Base-by-base conservation (phyloP, 1,284 basidiomycete genomes). In the Pseudozyma sp. region DNA sequence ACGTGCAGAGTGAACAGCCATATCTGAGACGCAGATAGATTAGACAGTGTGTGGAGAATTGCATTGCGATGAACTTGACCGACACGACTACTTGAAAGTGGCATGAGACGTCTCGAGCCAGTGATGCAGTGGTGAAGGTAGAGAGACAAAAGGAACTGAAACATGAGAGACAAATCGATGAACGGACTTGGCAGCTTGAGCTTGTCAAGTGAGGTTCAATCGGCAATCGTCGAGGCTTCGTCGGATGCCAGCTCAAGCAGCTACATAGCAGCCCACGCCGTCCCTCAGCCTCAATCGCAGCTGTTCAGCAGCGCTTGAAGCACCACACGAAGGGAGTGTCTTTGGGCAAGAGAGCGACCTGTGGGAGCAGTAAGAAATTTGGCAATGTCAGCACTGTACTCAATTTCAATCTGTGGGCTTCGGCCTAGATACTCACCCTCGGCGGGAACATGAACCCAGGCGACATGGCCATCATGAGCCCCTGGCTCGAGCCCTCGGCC, bases 221-320 rank as follows among this genome's bases (percentile, higher is more conserved):
- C n/a, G n/a, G n/a, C n/a, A n/a, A n/a, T 42, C 40, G n/a, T 18
- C 6, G 13, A 38, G 7, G 13, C 16, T 8, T 36, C 34, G 5
- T 36, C 10, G 48, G 49, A n/a, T 9, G 35, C 6, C 49, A 18
- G 12, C 14, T 13, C 3, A 51, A 38, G 34, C 25, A 3, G 25
- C 25, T 31, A 6, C 25, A 31, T 3, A 47, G 19, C 19, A 25
- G 19, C 45, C 45, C 12, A 12, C 18, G 8, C 19, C 16, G 19
- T 10, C 25, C 25, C 25, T 31, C 25, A 31, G 25, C 25, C 25
- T 25, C 18, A 16, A 9, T n/a, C 39, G n/a, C 5, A 14, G 12
- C 18, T 13, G 10, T 45, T n/a, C 25, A 63, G 42, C 40, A 42
- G 31, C 18, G 18, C 42, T 56, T 43, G 49, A 57, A 63, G 60